These are phyloP conservation scores for Pichia kluyveri DNA, from an alignment of 805 yeast genomes.

Conservation along the genomic window DNA sequence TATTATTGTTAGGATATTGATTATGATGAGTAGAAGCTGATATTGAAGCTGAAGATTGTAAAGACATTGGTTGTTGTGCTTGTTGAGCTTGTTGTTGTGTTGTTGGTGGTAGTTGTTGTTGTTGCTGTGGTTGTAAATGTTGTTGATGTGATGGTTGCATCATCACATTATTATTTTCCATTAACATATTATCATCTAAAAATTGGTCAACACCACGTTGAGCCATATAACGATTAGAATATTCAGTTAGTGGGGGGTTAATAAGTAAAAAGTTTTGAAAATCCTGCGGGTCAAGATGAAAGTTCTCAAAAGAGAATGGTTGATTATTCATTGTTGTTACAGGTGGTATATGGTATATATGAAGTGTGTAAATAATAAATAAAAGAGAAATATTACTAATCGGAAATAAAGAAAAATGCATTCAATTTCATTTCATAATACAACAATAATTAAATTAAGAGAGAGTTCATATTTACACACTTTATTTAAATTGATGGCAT, in stretches of 20 bases:
- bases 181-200: not conserved
- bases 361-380: no score
- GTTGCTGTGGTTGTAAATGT: not conserved
- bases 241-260: conserved; percentile 29
- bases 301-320: conserved; percentile 15
- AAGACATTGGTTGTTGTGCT: no score
- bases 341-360: no score
- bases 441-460: no score
- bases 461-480: no score
- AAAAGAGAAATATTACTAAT: no score
- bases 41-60: no score
- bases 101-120: not conserved
- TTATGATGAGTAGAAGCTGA: no score
- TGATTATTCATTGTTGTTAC: not conserved
- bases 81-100: no score
- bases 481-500: no score
- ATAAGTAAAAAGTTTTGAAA: conserved; percentile 27
- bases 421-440: no score
- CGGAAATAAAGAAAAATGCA: no score
- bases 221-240: conserved; percentile 13
- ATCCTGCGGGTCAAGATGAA: conserved; percentile 28
- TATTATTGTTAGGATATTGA: not conserved
- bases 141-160: not conserved
- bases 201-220: not conserved
- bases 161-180: not conserved